Conservation (phyloP, 306 rosid genomes). For the Casuarina equisetifolia region DNA sequence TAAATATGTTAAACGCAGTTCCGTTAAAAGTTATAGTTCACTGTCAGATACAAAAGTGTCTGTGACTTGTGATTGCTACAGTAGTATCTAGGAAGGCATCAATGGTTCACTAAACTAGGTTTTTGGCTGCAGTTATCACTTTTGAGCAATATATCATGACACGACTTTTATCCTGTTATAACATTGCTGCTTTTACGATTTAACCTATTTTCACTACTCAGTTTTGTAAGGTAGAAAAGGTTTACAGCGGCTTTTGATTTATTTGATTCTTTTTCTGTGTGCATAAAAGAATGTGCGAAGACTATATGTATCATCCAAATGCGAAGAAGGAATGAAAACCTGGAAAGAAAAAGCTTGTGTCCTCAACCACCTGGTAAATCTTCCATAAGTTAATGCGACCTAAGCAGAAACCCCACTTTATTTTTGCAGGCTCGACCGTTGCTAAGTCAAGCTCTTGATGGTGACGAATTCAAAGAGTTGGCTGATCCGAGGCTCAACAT, state of each 20-base stretch:
- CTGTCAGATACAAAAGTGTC: conserved; percentile 2
- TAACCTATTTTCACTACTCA: neutral
- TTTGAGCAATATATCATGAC: neutral
- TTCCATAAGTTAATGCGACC: conserved; percentile 21
- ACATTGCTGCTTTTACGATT: neutral
- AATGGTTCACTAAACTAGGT: neutral
- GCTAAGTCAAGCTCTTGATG: conserved; percentile 63
- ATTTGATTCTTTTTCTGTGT: conserved; percentile 16
- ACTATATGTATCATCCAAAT: neutral
- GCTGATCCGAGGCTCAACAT: conserved; percentile 68
- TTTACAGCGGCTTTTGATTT: conserved; percentile 2
- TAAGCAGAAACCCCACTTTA: conserved; percentile 22
- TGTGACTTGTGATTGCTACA: conserved; percentile 2
- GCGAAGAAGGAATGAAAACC: conserved; percentile 4
- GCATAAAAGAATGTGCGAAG: neutral
- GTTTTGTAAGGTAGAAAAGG: neutral
- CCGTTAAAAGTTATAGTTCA: neutral
- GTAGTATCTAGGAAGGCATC: neutral
- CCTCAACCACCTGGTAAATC: conserved; percentile 6
- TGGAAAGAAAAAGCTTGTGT: conserved; percentile 3
- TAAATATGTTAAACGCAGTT: conserved; percentile 36
- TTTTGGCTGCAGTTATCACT: conserved; percentile 1
- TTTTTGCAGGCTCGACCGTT: conserved; percentile 80
- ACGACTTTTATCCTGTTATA: neutral
- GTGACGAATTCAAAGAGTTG: conserved; percentile 51